Conservation (phyloP, 1,284 basidiomycete species). For the Fomitopsis betulina region DNA sequence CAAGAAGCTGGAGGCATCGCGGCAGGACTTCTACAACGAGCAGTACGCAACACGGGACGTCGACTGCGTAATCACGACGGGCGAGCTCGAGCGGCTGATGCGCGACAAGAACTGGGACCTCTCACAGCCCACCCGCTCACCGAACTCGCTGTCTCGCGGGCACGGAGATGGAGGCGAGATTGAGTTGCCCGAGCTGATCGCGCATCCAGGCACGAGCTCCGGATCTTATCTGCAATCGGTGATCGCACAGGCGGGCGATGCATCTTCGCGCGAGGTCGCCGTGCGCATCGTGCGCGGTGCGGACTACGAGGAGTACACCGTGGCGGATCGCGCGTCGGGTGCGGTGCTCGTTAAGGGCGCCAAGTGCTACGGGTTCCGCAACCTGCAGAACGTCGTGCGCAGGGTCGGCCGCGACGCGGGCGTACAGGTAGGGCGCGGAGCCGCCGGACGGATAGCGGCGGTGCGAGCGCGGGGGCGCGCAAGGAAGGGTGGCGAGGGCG, state of each 20-base stretch:
- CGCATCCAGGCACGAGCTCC: slow-evolving; percentile 84
- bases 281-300: slow-evolving; percentile 58
- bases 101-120: slow-evolving; percentile 81
- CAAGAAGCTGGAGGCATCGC: slow-evolving; percentile 97
- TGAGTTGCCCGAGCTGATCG: slow-evolving; percentile 67
- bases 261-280: slow-evolving; percentile 46
- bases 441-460: slow-evolving; percentile 50
- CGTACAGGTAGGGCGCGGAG: slow-evolving; percentile 64
- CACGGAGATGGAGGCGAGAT: slow-evolving; percentile 14
- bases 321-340: slow-evolving; percentile 42
- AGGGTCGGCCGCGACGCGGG: slow-evolving; percentile 88
- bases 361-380: slow-evolving; percentile 96
- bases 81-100: slow-evolving; percentile 89
- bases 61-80: slow-evolving; percentile 97
- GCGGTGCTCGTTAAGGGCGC: slow-evolving; percentile 86
- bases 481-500: slow-evolving; percentile 27
- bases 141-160: not conserved
- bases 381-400: slow-evolving; percentile 94
- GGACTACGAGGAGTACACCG: slow-evolving; percentile 64
- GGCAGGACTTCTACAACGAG: slow-evolving; percentile 85
- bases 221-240: slow-evolving; percentile 90
- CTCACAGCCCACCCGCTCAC: slow-evolving; percentile 19
- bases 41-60: slow-evolving; percentile 83
- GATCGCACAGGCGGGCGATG: slow-evolving; percentile 43
- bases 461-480: slow-evolving; percentile 29